Evolutionary conservation across 805 yeast genomes (phyloP).

Genomic region (Komagataella phaffii): DNA sequence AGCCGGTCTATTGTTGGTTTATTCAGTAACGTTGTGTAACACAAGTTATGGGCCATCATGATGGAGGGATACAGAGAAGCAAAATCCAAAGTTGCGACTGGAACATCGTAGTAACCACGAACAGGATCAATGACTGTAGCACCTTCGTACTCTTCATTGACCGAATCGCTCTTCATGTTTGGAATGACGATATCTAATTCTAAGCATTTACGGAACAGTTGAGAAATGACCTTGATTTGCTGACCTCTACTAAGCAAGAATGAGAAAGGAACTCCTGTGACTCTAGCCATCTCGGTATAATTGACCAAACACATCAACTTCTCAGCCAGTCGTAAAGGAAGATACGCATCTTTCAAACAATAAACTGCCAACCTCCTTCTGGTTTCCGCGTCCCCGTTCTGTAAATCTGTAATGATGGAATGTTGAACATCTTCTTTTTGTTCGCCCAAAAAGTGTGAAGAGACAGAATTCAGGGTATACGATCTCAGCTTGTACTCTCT

Average conservation of each 20-base stretch:
- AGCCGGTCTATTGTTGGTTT: slow-evolving; percentile 55
- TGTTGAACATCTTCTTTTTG: slow-evolving; percentile 98
- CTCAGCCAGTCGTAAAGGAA: slow-evolving; percentile 79
- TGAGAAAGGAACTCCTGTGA: slow-evolving; percentile 95
- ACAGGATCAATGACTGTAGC: slow-evolving; percentile 97
- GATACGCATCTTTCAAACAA: slow-evolving; percentile 90
- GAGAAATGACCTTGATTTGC: slow-evolving; percentile 95
- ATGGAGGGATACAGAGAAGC: slow-evolving; percentile 95
- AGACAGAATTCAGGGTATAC: slow-evolving; percentile 88
- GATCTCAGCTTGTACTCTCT: slow-evolving; percentile 92
- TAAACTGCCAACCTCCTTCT: slow-evolving; percentile 93
- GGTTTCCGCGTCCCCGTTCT: slow-evolving; percentile 84
- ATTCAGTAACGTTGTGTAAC: slow-evolving; percentile 81
- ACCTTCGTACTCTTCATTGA: slow-evolving; percentile 92
- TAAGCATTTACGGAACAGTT: slow-evolving; percentile 83
- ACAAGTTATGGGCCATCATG: slow-evolving; percentile 97
- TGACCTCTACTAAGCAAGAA: slow-evolving; percentile 86
- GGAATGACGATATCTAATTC: slow-evolving; percentile 84
- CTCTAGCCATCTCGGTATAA: slow-evolving; percentile 99
- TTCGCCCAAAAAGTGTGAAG: slow-evolving; percentile 86
- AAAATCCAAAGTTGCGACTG: slow-evolving; percentile 96
- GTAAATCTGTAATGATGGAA: slow-evolving; percentile 88
- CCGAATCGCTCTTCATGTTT: slow-evolving; percentile 70
- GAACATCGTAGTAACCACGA: slow-evolving; percentile 92
- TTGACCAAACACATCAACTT: slow-evolving; percentile 94